phyloP scores from a whole-genome alignment of 768 basidiomycete species.

The Lactifluus pinguis region DNA sequence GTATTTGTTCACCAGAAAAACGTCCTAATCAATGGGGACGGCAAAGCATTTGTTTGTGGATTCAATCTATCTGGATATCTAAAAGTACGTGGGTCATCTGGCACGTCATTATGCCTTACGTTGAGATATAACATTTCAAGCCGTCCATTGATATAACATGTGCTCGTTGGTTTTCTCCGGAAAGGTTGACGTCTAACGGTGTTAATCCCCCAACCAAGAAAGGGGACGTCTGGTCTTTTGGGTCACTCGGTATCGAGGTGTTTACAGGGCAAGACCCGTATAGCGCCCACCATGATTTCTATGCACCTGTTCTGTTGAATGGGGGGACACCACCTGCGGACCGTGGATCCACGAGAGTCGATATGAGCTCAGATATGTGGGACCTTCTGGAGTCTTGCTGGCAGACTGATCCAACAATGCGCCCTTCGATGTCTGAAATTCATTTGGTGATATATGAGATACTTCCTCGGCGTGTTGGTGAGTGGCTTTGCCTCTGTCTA shows the following conservation, averaged over 20 bases:
- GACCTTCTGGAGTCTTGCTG: conserved; percentile 12
- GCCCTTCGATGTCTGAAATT: conserved; percentile 3
- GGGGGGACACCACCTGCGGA: background rate
- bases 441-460: background rate
- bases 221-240: conserved; percentile 14
- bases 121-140: conserved; percentile 3
- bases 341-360: background rate
- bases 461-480: background rate
- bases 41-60: conserved; percentile 35
- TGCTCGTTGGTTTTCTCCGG: conserved; percentile 11
- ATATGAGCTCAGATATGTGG: conserved; percentile 10
- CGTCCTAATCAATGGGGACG: conserved; percentile 33
- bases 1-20: conserved; percentile 29
- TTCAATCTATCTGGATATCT: conserved; percentile 32
- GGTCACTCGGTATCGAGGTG: conserved; percentile 7
- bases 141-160: conserved; percentile 22
- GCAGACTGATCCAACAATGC: background rate
- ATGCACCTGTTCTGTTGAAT: background rate
- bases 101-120: background rate
- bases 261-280: conserved; percentile 12
- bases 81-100: background rate
- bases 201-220: background rate
- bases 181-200: background rate
- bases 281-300: background rate
- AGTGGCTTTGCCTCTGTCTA: background rate